Evolutionary conservation across 176 grass and related monocot genomes (phyloP).

Genomic region (Areca catechu): DNA sequence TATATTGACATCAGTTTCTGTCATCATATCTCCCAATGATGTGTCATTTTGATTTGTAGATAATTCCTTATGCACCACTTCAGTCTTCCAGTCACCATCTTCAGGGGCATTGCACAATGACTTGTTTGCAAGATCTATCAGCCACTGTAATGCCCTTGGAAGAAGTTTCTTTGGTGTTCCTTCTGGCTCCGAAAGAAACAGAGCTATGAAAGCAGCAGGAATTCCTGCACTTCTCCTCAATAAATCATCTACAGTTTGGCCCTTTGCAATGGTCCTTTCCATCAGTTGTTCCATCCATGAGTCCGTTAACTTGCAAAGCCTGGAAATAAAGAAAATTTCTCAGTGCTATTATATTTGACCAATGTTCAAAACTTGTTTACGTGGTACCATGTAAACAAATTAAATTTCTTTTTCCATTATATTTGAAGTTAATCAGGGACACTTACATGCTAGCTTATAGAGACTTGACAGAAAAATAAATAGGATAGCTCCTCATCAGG

Average conservation of each 20-base stretch:
- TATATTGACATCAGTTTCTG: conserved; percentile 28
- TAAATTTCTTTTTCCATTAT: too few relatives aligned
- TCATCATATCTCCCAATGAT: conserved; percentile 19
- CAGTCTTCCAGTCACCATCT: conserved; percentile 24
- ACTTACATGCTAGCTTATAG: too few relatives aligned
- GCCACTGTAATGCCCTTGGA: conserved; percentile 66
- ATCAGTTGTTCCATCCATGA: conserved; percentile 85
- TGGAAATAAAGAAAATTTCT: conserved; percentile 21
- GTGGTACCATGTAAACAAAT: too few relatives aligned
- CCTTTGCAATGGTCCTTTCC: conserved; percentile 67
- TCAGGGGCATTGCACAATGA: conserved; percentile 46
- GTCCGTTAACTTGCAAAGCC: conserved; percentile 92
- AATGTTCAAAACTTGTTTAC: too few relatives aligned
- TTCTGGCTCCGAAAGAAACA: conserved; percentile 88
- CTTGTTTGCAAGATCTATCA: conserved; percentile 66
- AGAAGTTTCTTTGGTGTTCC: conserved; percentile 92
- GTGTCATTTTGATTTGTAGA: conserved; percentile 16
- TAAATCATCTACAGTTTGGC: conserved; percentile 96
- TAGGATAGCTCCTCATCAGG: too few relatives aligned
- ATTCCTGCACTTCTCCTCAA: conserved; percentile 87
- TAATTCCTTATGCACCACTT: conserved; percentile 16
- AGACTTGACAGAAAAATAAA: too few relatives aligned
- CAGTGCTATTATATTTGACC: too few relatives aligned
- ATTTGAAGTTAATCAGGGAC: too few relatives aligned
- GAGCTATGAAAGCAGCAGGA: conserved; percentile 84